Percentiles rank a stretch among this genome's conserved stretches.
phyloP scores from a whole-genome alignment of 495 filamentous ascomycete genomes.

The Aspergillus nidulans region DNA sequence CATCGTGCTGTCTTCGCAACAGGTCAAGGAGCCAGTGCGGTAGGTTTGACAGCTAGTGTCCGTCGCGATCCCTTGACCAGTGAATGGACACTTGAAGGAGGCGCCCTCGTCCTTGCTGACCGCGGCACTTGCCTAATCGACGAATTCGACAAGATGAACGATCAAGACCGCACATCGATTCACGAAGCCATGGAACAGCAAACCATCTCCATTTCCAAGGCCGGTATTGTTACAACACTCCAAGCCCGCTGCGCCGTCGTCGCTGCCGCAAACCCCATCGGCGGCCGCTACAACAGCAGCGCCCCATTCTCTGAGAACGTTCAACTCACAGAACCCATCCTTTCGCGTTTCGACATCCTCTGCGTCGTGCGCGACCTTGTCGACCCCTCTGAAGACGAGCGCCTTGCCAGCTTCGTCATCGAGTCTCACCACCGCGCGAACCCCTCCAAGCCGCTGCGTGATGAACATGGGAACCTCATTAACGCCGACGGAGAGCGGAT shows the following conservation, averaged over 20 bases:
- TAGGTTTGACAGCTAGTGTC: conserved; percentile 96
- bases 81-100: conserved; percentile 98
- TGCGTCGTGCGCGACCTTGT: conserved; percentile 96
- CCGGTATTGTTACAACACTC: conserved; percentile 95
- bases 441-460: conserved; percentile 55
- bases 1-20: conserved; percentile 98
- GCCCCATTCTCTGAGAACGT: conserved; percentile 95
- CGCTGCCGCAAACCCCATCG: conserved; percentile 94
- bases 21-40: conserved; percentile 93
- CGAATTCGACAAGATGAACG: conserved; percentile 99
- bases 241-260: conserved; percentile 98
- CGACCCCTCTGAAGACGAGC: conserved; percentile 93
- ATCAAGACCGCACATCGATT: conserved; percentile 95
- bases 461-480: conserved; percentile 55
- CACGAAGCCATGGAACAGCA: conserved; percentile 99
- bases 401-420: conserved; percentile 91
- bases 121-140: conserved; percentile 96
- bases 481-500: conserved; percentile 54
- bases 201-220: conserved; percentile 99
- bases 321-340: conserved; percentile 92
- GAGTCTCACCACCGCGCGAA: conserved; percentile 88
- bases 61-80: conserved; percentile 92
- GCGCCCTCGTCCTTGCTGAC: conserved; percentile 92
- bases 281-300: conserved; percentile 94
- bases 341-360: conserved; percentile 98